Evolutionary conservation across 192 early-diverging fungal species (phyloP), one percentile per base, ranked within the genome.

Genomic region (Coemansia sp.): DNA sequence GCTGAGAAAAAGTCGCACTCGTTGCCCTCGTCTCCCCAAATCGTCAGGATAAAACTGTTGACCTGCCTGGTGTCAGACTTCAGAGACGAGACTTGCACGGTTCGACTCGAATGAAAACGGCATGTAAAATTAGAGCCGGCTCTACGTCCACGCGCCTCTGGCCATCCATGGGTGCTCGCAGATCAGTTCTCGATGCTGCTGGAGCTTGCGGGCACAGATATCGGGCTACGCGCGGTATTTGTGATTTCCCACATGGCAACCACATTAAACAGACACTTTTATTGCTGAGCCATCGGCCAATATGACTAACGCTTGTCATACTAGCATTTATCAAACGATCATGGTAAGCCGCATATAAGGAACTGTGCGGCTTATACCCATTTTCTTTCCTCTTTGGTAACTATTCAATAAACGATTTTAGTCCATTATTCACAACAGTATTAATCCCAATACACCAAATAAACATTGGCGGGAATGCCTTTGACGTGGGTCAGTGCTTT

Each of bases 1-100:
- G 88, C 77, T 0, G 91, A 92, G 68, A 84, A 90, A 74, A 93
- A 85, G 70, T 93, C 92, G 67, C 89, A 94, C 80, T 93, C 92
- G 75, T 93, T 93, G 47, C 92, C 93, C 64, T 93, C 93, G 69
- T 94, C 93, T n/a, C 93, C 93, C 93, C 92, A 94, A 14, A 89
- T 85, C 1, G 91, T 92, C 41, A 92, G 88, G 82, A 94, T 91
- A 21, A 87, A 84, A 66, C 93, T 91, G 21, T 72, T 61, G 19
- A 93, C 88, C 12, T 84, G 81, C 38, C 75, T 69, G 12, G 69
- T 65, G 0, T 76, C 75, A 19, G 68, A 67, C 66, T 90, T 94
- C 83, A 14, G 91, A 89, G 17, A 82, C 65, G 38, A 91, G 77
- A 31, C 88, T 87, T 21, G 93, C 93, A 31, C 87, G 82, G 19